Evolutionary conservation across 306 rosid species (phyloP), one percentile per base, ranked within the genome.

Genomic region (Ziziphus jujuba): DNA sequence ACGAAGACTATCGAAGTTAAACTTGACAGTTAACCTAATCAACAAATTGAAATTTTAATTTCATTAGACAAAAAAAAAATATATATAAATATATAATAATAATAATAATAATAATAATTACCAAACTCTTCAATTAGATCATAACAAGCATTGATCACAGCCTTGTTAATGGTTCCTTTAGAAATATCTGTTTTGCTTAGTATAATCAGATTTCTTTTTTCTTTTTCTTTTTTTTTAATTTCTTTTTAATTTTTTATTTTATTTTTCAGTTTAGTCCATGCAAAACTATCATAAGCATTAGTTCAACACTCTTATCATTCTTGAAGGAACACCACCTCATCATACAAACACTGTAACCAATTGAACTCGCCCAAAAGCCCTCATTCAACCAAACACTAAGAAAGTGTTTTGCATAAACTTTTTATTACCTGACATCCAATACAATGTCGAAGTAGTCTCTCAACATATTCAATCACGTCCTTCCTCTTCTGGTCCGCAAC

Each of bases 371-470:
- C n/a, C 20, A 40, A 5, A 47, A 11, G 15, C 35, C 34, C 19
- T 9, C 34, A 25, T 36, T 9, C 61, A 23, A 44, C 45, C 28
- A 33, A n/a, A 16, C n/a, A 31, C 24, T 17, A 45, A 31, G 17
- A 75, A 31, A 50, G 35, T 4, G 6, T 21, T 45, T 36, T 22
- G 14, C 5, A 28, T 36, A 14, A 0, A 23, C 33, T 28, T 43
- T 5, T 19, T 20, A 35, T 68, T 62, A 83, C 87, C 87, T 76
- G 67, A 71, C 75, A 83, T 31, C 72, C 63, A 24, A 66, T 52
- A 66, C 38, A 25, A 45, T 48, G 61, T 53, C 15, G 33, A 45
- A 83, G 51, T 43, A 83, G 75, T 22, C 77, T 33, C 65, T 76
- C 72, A 0, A 83, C 82, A 17, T 69, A 79, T 13, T 66, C 61